These are phyloP conservation scores for Onygenales sp. DNA, from an alignment of 2,329 filamentous ascomycete species.

Conservation along the genomic window DNA sequence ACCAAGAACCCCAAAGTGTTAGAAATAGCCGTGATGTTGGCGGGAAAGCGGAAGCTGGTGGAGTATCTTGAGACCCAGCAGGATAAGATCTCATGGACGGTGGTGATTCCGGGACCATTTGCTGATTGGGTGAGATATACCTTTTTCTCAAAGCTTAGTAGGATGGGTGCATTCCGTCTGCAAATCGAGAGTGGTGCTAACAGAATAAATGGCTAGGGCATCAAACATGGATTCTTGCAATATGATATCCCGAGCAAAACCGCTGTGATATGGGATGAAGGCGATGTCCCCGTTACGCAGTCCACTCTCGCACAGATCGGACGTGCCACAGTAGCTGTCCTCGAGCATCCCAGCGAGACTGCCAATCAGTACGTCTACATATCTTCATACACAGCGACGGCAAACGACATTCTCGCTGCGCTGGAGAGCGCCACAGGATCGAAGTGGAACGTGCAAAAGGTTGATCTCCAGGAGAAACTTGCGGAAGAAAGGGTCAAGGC, in stretches of 20 bases:
- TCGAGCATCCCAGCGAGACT: slow-evolving; percentile 42
- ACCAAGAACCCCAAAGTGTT: slow-evolving; percentile 17
- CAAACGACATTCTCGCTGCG: slow-evolving; percentile 46
- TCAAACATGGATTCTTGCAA: slow-evolving; percentile 42
- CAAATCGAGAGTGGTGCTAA: not conserved
- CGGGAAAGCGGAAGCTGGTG: slow-evolving; percentile 23
- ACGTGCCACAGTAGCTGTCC: slow-evolving; percentile 41
- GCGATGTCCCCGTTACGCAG: slow-evolving; percentile 42
- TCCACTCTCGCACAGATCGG: slow-evolving; percentile 46
- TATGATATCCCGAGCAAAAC: slow-evolving; percentile 42
- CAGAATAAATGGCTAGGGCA: slow-evolving; percentile 21
- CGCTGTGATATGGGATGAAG: slow-evolving; percentile 48
- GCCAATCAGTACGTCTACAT: slow-evolving; percentile 51
- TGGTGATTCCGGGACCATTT: slow-evolving; percentile 48
- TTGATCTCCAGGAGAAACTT: not conserved
- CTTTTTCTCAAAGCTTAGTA: not conserved
- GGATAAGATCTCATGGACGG: slow-evolving; percentile 45
- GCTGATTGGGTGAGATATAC: slow-evolving; percentile 45
- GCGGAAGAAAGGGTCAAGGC: not conserved
- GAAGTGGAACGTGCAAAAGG: slow-evolving; percentile 39
- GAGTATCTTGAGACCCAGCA: slow-evolving; percentile 46
- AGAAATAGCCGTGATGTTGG: slow-evolving; percentile 17
- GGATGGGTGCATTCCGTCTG: too few relatives aligned
- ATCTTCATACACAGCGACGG: slow-evolving; percentile 48
- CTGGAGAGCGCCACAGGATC: slow-evolving; percentile 44